Conservation (phyloP, 768 basidiomycete genomes). For the Phallus indusiatus region DNA sequence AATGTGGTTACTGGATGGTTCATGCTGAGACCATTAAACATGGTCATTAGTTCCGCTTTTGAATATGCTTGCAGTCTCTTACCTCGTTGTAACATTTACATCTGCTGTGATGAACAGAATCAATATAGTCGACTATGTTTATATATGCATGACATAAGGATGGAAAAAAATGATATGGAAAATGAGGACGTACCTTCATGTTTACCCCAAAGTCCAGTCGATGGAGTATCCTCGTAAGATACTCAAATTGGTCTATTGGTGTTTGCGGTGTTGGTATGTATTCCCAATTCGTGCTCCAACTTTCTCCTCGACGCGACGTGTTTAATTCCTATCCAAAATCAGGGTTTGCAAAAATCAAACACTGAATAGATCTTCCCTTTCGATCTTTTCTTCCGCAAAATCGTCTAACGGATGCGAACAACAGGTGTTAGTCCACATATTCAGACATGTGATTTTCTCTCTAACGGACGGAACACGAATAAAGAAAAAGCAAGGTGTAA, state of each 20-base stretch:
- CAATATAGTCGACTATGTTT: conserved; percentile 99
- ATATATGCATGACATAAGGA: not conserved
- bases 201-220: conserved; percentile 90
- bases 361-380: conserved; percentile 32
- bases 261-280: conserved; percentile 72
- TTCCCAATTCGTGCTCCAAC: conserved; percentile 94
- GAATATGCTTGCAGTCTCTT: conserved; percentile 72
- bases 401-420: conserved; percentile 96
- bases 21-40: conserved; percentile 79
- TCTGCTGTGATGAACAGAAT: conserved; percentile 88
- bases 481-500: conserved; percentile 97
- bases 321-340: conserved; percentile 52
- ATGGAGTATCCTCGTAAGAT: conserved; percentile 95
- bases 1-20: conserved; percentile 3
- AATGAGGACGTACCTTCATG: conserved; percentile 83
- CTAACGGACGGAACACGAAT: conserved; percentile 89
- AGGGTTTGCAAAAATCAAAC: too few species aligned
- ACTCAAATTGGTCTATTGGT: conserved; percentile 80
- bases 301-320: conserved; percentile 93
- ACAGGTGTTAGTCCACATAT: conserved; percentile 99
- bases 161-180: not conserved
- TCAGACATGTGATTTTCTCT: conserved; percentile 99
- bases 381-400: conserved; percentile 74
- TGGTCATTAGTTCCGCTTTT: conserved; percentile 70
- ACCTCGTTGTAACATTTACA: conserved; percentile 90